Evolutionary conservation across 768 basidiomycete genomes (phyloP).

Genomic region (Hypholoma fasciculare): DNA sequence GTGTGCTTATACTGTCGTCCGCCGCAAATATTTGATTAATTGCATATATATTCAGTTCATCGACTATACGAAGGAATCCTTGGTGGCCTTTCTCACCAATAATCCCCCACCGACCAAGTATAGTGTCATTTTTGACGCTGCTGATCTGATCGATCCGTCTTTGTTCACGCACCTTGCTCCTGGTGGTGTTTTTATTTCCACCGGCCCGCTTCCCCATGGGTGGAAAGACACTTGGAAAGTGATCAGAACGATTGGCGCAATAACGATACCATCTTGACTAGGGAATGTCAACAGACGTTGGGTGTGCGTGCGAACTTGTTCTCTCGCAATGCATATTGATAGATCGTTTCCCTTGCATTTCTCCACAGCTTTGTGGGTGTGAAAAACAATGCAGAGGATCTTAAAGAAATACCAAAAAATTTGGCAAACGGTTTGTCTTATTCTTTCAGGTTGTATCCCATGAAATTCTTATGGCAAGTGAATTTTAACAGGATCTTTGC

Average conservation of each 20-base stretch:
- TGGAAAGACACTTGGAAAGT: slow-evolving; percentile 31
- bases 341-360: not conserved
- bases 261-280: slow-evolving; percentile 44
- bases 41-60: slow-evolving; percentile 38
- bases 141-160: slow-evolving; percentile 44
- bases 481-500: slow-evolving; percentile 42
- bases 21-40: not conserved
- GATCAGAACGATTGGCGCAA: slow-evolving; percentile 32
- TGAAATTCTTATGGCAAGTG: too few relatives aligned
- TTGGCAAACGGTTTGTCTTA: slow-evolving; percentile 40
- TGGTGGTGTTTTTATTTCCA: slow-evolving; percentile 52
- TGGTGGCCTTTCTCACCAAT: slow-evolving; percentile 44
- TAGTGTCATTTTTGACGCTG: slow-evolving; percentile 61
- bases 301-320: slow-evolving; percentile 34
- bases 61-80: slow-evolving; percentile 57
- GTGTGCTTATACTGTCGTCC: slow-evolving; percentile 27
- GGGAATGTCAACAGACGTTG: slow-evolving; percentile 52
- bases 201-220: slow-evolving; percentile 44
- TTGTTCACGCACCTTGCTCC: slow-evolving; percentile 53
- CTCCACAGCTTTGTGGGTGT: slow-evolving; percentile 29
- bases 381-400: slow-evolving; percentile 29
- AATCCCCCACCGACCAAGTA: slow-evolving; percentile 52
- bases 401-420: slow-evolving; percentile 35
- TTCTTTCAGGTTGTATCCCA: not conserved
- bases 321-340: not conserved